Base-by-base conservation (phyloP, 2,329 filamentous ascomycete genomes). In the Gliomastix tumulicola region DNA sequence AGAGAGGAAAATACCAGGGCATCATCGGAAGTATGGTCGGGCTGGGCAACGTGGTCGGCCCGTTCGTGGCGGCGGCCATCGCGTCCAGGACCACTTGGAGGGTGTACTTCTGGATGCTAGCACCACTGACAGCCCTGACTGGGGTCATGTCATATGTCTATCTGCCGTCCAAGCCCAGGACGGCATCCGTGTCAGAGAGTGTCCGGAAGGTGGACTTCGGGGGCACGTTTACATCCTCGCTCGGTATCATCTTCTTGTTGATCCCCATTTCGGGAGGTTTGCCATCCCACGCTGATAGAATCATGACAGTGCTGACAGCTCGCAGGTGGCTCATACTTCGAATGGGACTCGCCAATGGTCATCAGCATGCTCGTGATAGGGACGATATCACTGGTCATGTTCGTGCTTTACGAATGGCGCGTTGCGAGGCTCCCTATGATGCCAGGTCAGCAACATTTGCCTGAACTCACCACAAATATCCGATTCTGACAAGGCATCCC, bases 381-480 rank as follows among this genome's bases (percentile, higher is more conserved):
- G 5, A 51, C 73, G 7, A 38, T 82, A 10, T 68, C 70, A 6
- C 65, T 80, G 34, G 66, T 48, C 5, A 41, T 84, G 13, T 90
- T 92, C 56, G 61, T 81, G 41, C 34, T 86, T 5, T 74, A 80
- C 44, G 85, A 94, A 59, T 78, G 74, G 63, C 79, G 79, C 45
- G 48, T 84, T 19, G 83, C 86, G 20, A 74, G 69, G 23, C 86
- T 84, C 43, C 87, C 87, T 0, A 69, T 92, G 38, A 86, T 92
- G 57, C 86, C 86, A 23, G 23, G 36, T 34, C 15, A 2, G 18
- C 18, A 4, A 17, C 17, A 28, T 28, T 28, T 16, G 13, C 10
- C 25, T 4, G 3, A 5, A n/a, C 3, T 28, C 25, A 28, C 9
- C 22, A 9, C 9, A 28, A 3, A 3, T 28, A 16, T 3, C 11